phyloP scores from a whole-genome alignment of 176 grass and related monocot genomes.

The Elaeis guineensis region DNA sequence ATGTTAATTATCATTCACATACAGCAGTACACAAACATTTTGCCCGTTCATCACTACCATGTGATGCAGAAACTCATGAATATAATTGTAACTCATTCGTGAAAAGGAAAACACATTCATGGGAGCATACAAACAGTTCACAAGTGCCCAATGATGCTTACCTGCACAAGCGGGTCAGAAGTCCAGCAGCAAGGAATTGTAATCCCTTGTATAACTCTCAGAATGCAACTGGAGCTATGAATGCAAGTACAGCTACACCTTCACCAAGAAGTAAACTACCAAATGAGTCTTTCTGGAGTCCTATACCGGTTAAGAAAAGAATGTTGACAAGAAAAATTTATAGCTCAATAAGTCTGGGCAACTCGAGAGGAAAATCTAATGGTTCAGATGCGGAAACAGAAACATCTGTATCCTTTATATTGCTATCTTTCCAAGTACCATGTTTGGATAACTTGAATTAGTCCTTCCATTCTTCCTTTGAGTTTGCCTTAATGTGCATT shows the following conservation, averaged over 20 bases:
- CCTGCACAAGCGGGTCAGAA: constrained; percentile 19
- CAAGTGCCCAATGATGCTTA: constrained; percentile 25
- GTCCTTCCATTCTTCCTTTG: not conserved
- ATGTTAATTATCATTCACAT: constrained; percentile 21
- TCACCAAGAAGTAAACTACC: constrained; percentile 33
- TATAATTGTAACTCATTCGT: constrained; percentile 26
- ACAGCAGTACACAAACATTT: constrained; percentile 25
- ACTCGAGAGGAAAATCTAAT: constrained; percentile 37
- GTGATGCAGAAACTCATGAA: constrained; percentile 13
- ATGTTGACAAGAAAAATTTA: constrained; percentile 4
- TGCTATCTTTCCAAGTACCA: constrained; percentile 1
- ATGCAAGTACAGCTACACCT: constrained; percentile 26
- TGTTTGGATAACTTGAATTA: too few species aligned
- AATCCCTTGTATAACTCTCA: constrained; percentile 35
- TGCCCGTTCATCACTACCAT: constrained; percentile 10
- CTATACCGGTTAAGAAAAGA: constrained; percentile 10
- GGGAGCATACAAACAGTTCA: constrained; percentile 29
- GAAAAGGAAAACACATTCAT: constrained; percentile 31
- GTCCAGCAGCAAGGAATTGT: constrained; percentile 32
- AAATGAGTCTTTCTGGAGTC: constrained; percentile 28
- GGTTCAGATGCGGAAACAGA: constrained; percentile 42
- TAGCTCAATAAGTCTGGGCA: constrained; percentile 30
- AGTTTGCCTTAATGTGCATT: constrained; percentile 19
- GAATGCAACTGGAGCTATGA: constrained; percentile 59
- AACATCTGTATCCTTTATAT: constrained; percentile 51